Conservation (phyloP, 208 protist species). For the Trypanosoma lewisi region DNA sequence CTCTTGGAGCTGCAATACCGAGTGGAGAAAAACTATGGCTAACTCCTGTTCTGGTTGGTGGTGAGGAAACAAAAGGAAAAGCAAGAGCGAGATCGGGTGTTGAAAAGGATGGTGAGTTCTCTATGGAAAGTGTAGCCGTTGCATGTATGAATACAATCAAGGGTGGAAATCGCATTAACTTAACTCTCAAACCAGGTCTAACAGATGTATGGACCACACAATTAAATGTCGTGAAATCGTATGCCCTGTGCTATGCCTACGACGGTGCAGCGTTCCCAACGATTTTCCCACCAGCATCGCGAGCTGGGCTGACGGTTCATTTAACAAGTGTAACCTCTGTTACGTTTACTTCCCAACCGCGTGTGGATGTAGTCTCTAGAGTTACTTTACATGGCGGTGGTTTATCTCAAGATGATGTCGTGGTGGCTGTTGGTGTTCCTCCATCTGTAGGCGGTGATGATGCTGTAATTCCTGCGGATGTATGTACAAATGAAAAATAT, state of each 20-base stretch:
- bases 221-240: constrained; percentile 26
- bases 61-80: too few relatives aligned
- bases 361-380: constrained; percentile 17
- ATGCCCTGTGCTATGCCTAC: constrained; percentile 69
- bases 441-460: background rate
- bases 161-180: constrained; percentile 15
- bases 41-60: constrained; percentile 23
- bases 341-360: constrained; percentile 27
- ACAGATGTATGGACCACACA: constrained; percentile 28
- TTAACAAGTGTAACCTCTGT: constrained; percentile 45
- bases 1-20: constrained; percentile 8
- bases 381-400: constrained; percentile 63
- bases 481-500: constrained; percentile 68
- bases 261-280: constrained; percentile 9
- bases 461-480: constrained; percentile 66
- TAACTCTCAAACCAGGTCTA: constrained; percentile 31
- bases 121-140: constrained; percentile 2
- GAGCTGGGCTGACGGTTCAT: constrained; percentile 55
- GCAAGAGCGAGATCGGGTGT: too few relatives aligned
- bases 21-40: constrained; percentile 39
- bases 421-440: constrained; percentile 61
- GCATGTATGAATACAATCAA: constrained; percentile 33
- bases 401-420: constrained; percentile 53
- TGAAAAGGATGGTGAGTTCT: background rate
- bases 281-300: constrained; percentile 50